Percentiles rank a stretch among this genome's conserved stretches.
phyloP scores from a whole-genome alignment of 2,329 filamentous ascomycete genomes.

The Raffaelea albimanens region DNA sequence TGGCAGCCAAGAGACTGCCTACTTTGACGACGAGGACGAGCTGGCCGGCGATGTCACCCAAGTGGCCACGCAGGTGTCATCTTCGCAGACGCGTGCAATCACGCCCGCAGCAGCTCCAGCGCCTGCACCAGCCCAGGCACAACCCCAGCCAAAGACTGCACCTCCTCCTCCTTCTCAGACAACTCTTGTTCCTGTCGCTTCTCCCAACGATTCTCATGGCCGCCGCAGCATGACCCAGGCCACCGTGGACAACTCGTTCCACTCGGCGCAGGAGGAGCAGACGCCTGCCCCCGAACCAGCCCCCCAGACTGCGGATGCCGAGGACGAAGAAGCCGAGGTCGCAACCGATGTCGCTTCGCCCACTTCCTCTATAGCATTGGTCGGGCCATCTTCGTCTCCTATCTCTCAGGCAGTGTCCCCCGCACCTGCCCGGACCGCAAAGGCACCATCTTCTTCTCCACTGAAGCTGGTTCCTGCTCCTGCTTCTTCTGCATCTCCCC shows the following conservation, averaged over 20 bases:
- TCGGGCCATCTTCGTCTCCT: background rate
- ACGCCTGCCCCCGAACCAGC: conserved; percentile 14
- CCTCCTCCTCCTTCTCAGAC: background rate
- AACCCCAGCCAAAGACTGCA: background rate
- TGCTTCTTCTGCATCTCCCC: too few species aligned
- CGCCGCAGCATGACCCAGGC: conserved; percentile 18
- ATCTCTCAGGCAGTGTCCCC: conserved; percentile 11
- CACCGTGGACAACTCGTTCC: conserved; percentile 28
- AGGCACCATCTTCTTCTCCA: conserved; percentile 7
- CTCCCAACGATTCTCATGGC: too few species aligned
- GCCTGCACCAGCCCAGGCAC: conserved; percentile 1
- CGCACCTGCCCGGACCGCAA: conserved; percentile 11
- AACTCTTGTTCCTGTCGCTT: background rate
- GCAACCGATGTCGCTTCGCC: too few species aligned
- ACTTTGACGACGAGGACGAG: conserved; percentile 21
- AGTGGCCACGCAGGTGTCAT: background rate
- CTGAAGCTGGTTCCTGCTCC: conserved; percentile 1
- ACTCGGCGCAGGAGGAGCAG: conserved; percentile 36
- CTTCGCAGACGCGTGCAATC: background rate
- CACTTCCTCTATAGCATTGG: too few species aligned
- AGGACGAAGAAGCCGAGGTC: background rate
- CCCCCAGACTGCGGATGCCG: background rate
- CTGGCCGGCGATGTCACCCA: conserved; percentile 9
- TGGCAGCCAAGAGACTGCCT: conserved; percentile 48
- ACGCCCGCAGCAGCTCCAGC: background rate